Evolutionary conservation across 345 rosid genomes (phyloP), one percentile per base, ranked within the genome.

Genomic region (Bruguiera parviflora): DNA sequence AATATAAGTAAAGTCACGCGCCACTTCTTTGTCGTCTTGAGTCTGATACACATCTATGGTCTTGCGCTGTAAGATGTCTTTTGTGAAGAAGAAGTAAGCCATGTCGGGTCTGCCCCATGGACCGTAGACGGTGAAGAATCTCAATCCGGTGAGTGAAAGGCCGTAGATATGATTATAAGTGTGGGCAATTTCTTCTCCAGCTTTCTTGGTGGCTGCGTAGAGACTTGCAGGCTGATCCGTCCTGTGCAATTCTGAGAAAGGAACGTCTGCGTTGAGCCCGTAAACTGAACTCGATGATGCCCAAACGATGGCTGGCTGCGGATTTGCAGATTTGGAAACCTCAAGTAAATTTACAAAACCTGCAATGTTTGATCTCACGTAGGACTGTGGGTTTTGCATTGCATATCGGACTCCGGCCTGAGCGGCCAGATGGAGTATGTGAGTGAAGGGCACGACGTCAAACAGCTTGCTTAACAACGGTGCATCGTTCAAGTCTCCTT

Each of bases 91-190:
- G 52, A 73, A 73, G 27, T 73, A 73, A 5, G 77, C 77, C 77
- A 73, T 73, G 51, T 73, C 77, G 20, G 77, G 77, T 24, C 77
- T 62, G 5, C 77, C 77, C 77, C 77, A 73, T 10, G 77, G 77
- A 15, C 77, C 77, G 25, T 73, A 73, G 7, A 73, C 77, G 5
- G 77, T 73, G 11, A 73, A 73, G 67, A 73, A 73, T 31, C 77
- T 58, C 46, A 73, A 57, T 52, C 77, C 77, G 13, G 77, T 73
- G 16, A 73, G 58, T 0, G 77, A 73, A 13, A 73, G 59, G 3
- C 77, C 77, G 63, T 73, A 73, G 8, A 73, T 73, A 24, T 73
- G 77, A 11, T 73, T 73, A 7, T 73, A 73, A 53, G 77, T 67
- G n/a, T 73, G 77, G 15, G 77, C 77, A 11, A 73, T 73, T 62